Evolutionary conservation across 805 yeast species (phyloP), one percentile per base, ranked within the genome.

Genomic region (Spathaspora sp.): DNA sequence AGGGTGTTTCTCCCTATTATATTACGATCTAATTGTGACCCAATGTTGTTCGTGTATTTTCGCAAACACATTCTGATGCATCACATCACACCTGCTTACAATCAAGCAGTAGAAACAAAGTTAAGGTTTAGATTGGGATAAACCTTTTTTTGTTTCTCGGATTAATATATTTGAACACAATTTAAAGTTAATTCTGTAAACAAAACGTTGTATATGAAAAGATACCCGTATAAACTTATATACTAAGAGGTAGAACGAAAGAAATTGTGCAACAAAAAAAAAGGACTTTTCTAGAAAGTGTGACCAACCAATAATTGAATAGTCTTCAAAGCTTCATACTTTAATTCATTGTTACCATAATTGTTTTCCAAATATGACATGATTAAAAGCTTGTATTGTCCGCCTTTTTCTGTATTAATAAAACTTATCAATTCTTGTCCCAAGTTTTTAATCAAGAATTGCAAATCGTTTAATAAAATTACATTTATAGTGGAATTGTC

Each of bases 251-350:
- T 11, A 31, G n/a, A n/a, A 35, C 4, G 32, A 29, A 28, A 29
- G 11, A 40, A 11, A 40, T 19, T 40, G 43, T 17, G n/a, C 8
- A 11, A 19, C 3, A 40, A 40, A 40, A 6, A 40, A 40, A 19
- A 10, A 6, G 14, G 11, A 12, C 14, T 3, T 29, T n/a, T 16
- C 49, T 72, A 79, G 58, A 86, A 80, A n/a, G 86, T 78, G 63
- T 89, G 90, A 3, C 97, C 90, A 49, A 94, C 96, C 61, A 94
- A 82, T 52, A 86, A 81, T 74, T 94, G 99, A n/a, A 97, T 89
- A 3, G 97, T 91, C 68, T 89, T 89, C 64, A 94, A 80, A 1
- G 98, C 98, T 74, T 93, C 97, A 66, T 87, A 94, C 66, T 93
- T 89, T 58, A 94, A 92, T 64, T 89, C 94, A 19, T 92, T 80